Evolutionary conservation across 345 rosid species (phyloP), one percentile per base, ranked within the genome.

Genomic region (Murraya koenigii): DNA sequence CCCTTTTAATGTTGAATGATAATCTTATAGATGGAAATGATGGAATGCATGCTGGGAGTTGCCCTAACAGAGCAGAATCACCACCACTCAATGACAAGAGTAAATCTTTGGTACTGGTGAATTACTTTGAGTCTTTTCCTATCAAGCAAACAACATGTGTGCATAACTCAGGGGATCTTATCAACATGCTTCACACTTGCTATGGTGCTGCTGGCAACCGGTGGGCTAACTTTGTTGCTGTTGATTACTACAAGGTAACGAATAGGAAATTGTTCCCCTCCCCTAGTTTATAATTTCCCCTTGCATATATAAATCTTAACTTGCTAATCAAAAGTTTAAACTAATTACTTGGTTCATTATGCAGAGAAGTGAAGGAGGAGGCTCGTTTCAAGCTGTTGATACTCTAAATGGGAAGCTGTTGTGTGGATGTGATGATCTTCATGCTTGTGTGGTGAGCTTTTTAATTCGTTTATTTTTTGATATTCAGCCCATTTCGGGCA

Each of bases 361-460:
- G 75, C 79, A 91, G 93, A 91, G 92, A 79, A 88, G 93, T 66
- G 89, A 87, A 72, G 93, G 92, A 72, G 93, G 91, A 71, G 95
- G 93, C 36, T 69, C 90, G 23, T 89, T 89, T 77, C 88, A 89
- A 78, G 95, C 91, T 28, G 77, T 87, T 41, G 95, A 91, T 77
- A 81, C 84, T 11, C 84, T 89, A 35, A 89, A 89, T 71, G 93
- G 90, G 68, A 74, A 84, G 80, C 81, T 89, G 20, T 78, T 89
- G 49, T 91, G 93, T 56, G 92, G 88, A 8, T 84, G 88, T 58
- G 82, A 84, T 71, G 85, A 87, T 69, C 30, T 87, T 30, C 87
- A 85, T 65, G 81, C 82, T 8, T 85, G 87, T 71, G 79, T 6
- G 80, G 88, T 85, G 36, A 81, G 83, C 35, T 56, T n/a, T 69